phyloP scores from a whole-genome alignment of 805 yeast genomes.

The Cyberlindnera subsufficiens region DNA sequence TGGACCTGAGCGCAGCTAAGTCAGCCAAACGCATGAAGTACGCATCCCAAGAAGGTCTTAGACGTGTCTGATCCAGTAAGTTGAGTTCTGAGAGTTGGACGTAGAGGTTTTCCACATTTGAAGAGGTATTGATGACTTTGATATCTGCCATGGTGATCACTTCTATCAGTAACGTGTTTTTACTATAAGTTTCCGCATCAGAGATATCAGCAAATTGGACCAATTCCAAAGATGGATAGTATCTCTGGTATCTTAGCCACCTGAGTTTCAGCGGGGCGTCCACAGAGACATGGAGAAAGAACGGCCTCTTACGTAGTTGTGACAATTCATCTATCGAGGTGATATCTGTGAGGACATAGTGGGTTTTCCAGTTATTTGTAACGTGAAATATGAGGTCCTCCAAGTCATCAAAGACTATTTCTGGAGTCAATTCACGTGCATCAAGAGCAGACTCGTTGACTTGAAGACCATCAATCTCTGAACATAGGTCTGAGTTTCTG shows the following conservation, averaged over 20 bases:
- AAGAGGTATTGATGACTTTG: conserved; percentile 48
- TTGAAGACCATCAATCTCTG: conserved; percentile 13
- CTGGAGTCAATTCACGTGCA: conserved; percentile 17
- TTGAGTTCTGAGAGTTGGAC: conserved; percentile 34
- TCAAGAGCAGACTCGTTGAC: conserved; percentile 8
- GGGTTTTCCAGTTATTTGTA: conserved; percentile 59
- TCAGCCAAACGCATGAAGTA: conserved; percentile 93
- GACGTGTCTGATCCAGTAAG: conserved; percentile 46
- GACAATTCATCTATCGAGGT: conserved; percentile 36
- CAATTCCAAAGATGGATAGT: conserved; percentile 23
- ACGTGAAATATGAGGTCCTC: conserved; percentile 50
- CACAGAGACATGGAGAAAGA: conserved; percentile 70
- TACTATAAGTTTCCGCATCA: conserved; percentile 28
- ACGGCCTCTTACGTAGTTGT: conserved; percentile 62
- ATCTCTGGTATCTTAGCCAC: conserved; percentile 19
- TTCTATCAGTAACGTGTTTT: conserved; percentile 29
- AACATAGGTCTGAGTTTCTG: conserved; percentile 2
- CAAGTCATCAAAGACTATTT: conserved; percentile 30
- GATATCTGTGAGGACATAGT: conserved; percentile 55
- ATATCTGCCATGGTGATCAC: conserved; percentile 45
- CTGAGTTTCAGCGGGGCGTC: conserved; percentile 65
- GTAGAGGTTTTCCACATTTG: conserved; percentile 31
- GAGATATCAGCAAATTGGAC: conserved; percentile 33
- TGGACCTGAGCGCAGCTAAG: conserved; percentile 85
- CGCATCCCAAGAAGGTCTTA: conserved; percentile 94